Base-by-base conservation (phyloP, 257 asterid species). In the Lycium ferocissimum region DNA sequence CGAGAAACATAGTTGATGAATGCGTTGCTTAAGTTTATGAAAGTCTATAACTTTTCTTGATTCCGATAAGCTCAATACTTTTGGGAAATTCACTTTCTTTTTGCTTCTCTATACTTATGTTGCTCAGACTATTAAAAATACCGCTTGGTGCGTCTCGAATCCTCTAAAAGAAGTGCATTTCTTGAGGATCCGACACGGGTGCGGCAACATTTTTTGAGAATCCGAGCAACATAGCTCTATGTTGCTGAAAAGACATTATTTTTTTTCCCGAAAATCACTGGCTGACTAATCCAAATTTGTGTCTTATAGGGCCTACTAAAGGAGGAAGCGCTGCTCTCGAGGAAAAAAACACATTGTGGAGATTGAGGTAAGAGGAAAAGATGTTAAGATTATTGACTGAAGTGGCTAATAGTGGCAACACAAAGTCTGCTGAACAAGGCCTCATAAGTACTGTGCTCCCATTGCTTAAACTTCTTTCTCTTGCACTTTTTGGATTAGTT, bases 401-500 rank as follows among this genome's bases (percentile, higher is more conserved):
- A 22, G 43, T 3, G 20, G 40, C 17, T 47, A 75, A 47, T 6
- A 11, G 0, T 51, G 18, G 58, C 43, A 70, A 70, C 33, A 15
- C 26, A 7, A 70, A 70, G 5, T 38, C 54, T 38, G 33, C 33
- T 8, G 51, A 17, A 38, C 14, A 70, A 70, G 79, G 54, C 83
- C 88, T 94, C 3, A 54, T 92, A 13, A 88, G 88, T 83, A 89
- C 96, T 15, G 80, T 94, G 53, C 83, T 96, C 35, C 98, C 99
- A 9, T 82, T 94, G 62, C 79, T 96, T 91, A 96, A 95, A 65
- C 94, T 96, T 84, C 90, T 96, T 33, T 89, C 91, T 71, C 91
- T 96, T 69, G 88, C 98, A 4, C 88, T 89, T 5, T 85, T 96
- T 62, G 97, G 99, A 10, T 73, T 95, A 40, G 80, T 96, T 86